Evolutionary conservation across 257 asterid species (phyloP), one percentile per base, ranked within the genome.

Genomic region (Scutellaria galericulata): DNA sequence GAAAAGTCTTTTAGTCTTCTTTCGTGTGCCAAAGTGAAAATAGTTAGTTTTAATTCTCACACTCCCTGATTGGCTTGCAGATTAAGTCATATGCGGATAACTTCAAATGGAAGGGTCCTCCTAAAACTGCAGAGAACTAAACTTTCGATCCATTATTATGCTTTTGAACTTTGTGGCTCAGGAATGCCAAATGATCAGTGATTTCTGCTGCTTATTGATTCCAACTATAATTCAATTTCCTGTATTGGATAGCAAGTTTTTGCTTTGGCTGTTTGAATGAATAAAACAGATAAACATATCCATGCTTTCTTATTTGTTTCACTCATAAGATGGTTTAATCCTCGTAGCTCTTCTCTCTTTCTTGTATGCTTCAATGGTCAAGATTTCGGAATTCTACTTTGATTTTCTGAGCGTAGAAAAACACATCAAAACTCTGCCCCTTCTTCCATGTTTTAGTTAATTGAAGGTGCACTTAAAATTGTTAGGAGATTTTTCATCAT

Each of bases 61-160:
- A 35, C 42, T 67, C 15, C 45, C n/a, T 58, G 51, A 62, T 64
- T 35, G 37, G 12, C n/a, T 74, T 74, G 70, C 87, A 95, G 98
- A 72, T 83, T 66, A 95, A 85, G 83, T 68, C 98, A 18, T 92
- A 95, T 57, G 97, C 98, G 0, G 99, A 95, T 79, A 95, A 90
- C 89, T 92, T 92, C 89, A 92, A 90, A 82, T 92, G 92, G 95
- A 92, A 92, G 87, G 98, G 99, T 45, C 96, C 93, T 76, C 95
- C 97, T 27, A 77, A 81, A 68, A 31, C 84, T 9, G 76, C 77
- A 68, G 83, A 54, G 66, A 80, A 74, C 56, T 88, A 72, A 84
- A 54, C 14, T 48, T 73, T 58, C 63, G 37, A 2, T 31, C 27
- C 10, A 22, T 14, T 22, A 69, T 11, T 48, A 75, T 68, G 72